phyloP scores from a whole-genome alignment of 352 stramenopile species.

The Phytophthora pini region DNA sequence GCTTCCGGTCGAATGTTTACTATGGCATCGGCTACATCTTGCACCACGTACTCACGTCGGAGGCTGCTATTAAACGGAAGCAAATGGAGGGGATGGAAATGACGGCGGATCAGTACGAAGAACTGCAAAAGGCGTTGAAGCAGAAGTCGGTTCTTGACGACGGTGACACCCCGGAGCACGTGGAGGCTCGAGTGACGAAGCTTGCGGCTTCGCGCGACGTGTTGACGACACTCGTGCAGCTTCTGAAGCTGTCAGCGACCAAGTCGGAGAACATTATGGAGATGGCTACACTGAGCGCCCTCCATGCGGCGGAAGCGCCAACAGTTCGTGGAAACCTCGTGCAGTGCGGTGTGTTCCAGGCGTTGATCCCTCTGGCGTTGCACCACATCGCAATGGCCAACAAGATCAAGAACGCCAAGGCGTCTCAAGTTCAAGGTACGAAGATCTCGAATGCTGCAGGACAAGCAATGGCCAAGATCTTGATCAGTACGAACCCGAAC shows the following conservation, averaged over 20 bases:
- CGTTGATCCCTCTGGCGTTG: conserved; percentile 71
- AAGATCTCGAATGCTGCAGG: conserved; percentile 90
- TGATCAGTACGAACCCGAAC: conserved; percentile 97
- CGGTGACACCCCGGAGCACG: conserved; percentile 84
- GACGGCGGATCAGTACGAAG: conserved; percentile 97
- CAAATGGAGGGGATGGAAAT: conserved; percentile 97
- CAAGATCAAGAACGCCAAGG: conserved; percentile 25
- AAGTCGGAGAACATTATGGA: conserved; percentile 83
- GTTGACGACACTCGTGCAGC: conserved; percentile 76
- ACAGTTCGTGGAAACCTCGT: conserved; percentile 78
- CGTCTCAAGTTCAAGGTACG: conserved; percentile 67
- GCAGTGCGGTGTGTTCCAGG: conserved; percentile 81
- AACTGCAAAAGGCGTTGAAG: conserved; percentile 94
- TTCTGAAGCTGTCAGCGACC: conserved; percentile 77
- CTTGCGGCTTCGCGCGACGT: conserved; percentile 60
- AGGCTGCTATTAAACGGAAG: conserved; percentile 95
- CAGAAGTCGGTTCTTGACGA: conserved; percentile 95
- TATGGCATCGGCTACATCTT: conserved; percentile 96
- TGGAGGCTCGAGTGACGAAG: conserved; percentile 65
- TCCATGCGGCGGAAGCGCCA: conserved; percentile 71
- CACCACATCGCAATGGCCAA: conserved; percentile 40
- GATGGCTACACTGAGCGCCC: conserved; percentile 72
- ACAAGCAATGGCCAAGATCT: conserved; percentile 95
- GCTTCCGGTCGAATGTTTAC: conserved; percentile 85
- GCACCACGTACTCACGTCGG: conserved; percentile 92